A percentile compares a stretch with the other conserved stretches of the same genome.
phyloP scores from a whole-genome alignment of 2,329 filamentous ascomycete species.

The Fusarium heterosporum region DNA sequence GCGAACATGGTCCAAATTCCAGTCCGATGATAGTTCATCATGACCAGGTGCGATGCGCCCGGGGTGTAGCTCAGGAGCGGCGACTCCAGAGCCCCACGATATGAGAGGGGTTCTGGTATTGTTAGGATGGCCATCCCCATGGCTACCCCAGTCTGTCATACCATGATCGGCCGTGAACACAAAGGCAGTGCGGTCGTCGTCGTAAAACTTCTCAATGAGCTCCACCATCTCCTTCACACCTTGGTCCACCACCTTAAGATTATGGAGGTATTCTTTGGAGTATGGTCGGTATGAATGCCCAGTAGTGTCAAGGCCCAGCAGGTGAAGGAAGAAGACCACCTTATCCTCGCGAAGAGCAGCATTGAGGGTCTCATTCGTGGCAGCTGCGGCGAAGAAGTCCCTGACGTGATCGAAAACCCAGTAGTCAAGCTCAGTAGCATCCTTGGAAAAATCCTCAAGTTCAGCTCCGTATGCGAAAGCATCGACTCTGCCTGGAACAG shows the following conservation, averaged over 20 bases:
- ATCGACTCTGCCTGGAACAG: conserved; percentile 86
- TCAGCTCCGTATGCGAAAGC: conserved; percentile 87
- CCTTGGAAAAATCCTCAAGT: conserved; percentile 87
- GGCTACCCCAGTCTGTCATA: conserved; percentile 99
- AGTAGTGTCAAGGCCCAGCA: conserved; percentile 90
- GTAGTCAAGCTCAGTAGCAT: conserved; percentile 83
- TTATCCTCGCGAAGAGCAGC: conserved; percentile 82
- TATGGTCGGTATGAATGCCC: conserved; percentile 91
- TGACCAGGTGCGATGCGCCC: conserved; percentile 78
- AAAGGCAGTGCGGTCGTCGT: conserved; percentile 86
- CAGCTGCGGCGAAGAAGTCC: conserved; percentile 83
- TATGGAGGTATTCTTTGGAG: conserved; percentile 93
- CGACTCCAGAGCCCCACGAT: conserved; percentile 92
- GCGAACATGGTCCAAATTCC: conserved; percentile 82
- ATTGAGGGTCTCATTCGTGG: conserved; percentile 79
- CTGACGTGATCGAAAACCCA: conserved; percentile 98
- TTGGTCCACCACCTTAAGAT: conserved; percentile 92
- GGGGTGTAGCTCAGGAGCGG: conserved; percentile 72
- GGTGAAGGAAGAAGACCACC: conserved; percentile 92
- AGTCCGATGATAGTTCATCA: conserved; percentile 91
- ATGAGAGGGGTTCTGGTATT: conserved; percentile 96
- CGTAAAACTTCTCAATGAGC: conserved; percentile 87
- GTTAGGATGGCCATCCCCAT: conserved; percentile 96
- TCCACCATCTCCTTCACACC: conserved; percentile 87
- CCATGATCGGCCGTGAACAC: conserved; percentile 98